Base-by-base conservation (phyloP, 495 filamentous ascomycete species). In the Pyronema domesticum region DNA sequence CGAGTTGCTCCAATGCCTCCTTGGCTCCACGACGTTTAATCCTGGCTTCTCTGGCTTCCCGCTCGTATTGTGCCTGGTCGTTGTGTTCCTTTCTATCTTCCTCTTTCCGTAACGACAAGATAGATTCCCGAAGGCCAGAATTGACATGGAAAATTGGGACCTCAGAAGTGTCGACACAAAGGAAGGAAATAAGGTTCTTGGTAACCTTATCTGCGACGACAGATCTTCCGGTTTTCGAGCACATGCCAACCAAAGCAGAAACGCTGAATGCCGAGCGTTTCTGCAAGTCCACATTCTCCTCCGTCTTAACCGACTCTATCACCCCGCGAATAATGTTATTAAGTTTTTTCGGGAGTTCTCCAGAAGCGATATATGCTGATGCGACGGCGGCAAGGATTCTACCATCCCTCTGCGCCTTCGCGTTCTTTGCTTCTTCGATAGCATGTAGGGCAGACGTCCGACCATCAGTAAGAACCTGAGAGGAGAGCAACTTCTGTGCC, bases 261-360 rank as follows among this genome's bases (percentile, higher is more conserved):
- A 95, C 80, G 13, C 87, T 85, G 6, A 74, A 75, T 7, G 88
- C 86, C 19, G 93, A 95, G 30, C 89, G 85, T 58, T 79, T 78
- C 65, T 98, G 91, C 37, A 98, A 73, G 58, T 94, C 86, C 36
- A 82, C 65, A 59, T 89, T 95, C 61, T 96, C 89, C 68, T 98
- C 91, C 34, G 79, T 77, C 71, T 96, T 96, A 66, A 96, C 79
- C 64, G 89, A 95, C 60, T 98, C 91, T 89, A 96, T 98, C 68
- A 95, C 84, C 15, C 79, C 82, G 69, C 94, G 94, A 70, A 98
- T 95, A 14, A 94, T 79, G 36, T 79, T 74, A 51, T 81, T 83
- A 11, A 91, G 85, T 64, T 91, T 95, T 74, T 94, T 95, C 3
- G 93, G 89, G 3, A 93, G 73, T 23, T 84, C 74, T 34, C 79